Percentiles rank a stretch among this genome's conserved stretches.
phyloP scores from a whole-genome alignment of 306 rosid genomes.

The Quercus rubra region DNA sequence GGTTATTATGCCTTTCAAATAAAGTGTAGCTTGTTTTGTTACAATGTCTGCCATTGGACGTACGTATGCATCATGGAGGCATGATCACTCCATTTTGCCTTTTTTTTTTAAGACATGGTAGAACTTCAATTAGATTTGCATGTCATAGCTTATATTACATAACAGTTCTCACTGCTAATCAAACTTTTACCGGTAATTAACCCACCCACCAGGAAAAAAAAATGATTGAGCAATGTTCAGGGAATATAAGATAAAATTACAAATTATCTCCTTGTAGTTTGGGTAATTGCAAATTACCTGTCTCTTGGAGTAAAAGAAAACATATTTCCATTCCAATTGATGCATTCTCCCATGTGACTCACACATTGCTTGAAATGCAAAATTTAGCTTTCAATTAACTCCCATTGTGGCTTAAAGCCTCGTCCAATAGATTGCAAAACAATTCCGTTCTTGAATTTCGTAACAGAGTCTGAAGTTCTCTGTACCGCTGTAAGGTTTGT shows the following conservation, averaged over 20 bases:
- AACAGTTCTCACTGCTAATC: no score
- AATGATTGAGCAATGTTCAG: no score
- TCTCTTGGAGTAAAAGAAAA: not conserved
- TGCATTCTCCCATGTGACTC: not conserved
- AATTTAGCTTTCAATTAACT: not conserved
- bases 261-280: not conserved
- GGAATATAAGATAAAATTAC: not conserved
- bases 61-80: not conserved
- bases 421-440: not conserved
- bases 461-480: no score
- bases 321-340: not conserved
- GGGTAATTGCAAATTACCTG: not conserved
- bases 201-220: no score
- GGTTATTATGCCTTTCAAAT: not conserved
- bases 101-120: not conserved
- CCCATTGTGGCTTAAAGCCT: not conserved
- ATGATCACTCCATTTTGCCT: not conserved
- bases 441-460: not conserved
- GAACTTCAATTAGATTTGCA: no score
- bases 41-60: no score
- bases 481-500: no score
- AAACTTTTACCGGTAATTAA: no score
- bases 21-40: no score
- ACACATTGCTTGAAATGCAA: not conserved
- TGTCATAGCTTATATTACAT: no score